Base-by-base conservation (phyloP, 2,329 filamentous ascomycete species). In the Penicillium sp. region DNA sequence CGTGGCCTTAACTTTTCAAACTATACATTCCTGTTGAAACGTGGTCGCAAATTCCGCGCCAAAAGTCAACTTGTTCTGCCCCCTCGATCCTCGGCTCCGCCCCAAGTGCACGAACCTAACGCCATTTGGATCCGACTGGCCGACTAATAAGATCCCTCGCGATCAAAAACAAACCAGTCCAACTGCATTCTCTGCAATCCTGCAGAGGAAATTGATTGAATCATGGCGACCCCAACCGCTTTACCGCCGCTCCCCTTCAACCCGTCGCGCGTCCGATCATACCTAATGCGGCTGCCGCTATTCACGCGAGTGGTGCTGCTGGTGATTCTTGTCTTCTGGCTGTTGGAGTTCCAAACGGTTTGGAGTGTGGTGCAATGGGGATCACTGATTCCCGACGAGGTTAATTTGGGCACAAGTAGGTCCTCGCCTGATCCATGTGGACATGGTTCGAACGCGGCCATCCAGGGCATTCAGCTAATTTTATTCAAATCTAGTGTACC, bases 271-370 rank as follows among this genome's bases (percentile, higher is more conserved):
- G 82, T 92, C 66, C 88, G 90, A 62, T 90, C 89, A 8, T 97
- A 96, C 72, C 69, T 96, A 62, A 80, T 90, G 57, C 87, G 92
- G 47, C 81, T 97, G n/a, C 93, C 94, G 33, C 80, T 97, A 1
- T 92, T 94, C 71, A 97, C 94, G 25, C 85, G 92, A 49, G 73
- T 82, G 18, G 82, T 92, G 14, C 72, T 92, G 20, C 67, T 86
- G 4, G 75, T 87, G 43, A 89, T 96, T 54, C 68, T 89, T 29
- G 76, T 79, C 12, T 82, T 90, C 59, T 95, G 88, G 85, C 66
- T 90, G 33, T 78, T 87, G 6, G 82, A 87, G 43, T 72, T 92
- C 37, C 87, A 89, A 65, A 81, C 84, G 15, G 77, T 87, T 8
- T 92, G 88, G 85, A 83, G 89, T 71, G 72, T 96, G 51, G 79